phyloP scores from a whole-genome alignment of 2,329 filamentous ascomycete species.

The Spiromastix sp. region DNA sequence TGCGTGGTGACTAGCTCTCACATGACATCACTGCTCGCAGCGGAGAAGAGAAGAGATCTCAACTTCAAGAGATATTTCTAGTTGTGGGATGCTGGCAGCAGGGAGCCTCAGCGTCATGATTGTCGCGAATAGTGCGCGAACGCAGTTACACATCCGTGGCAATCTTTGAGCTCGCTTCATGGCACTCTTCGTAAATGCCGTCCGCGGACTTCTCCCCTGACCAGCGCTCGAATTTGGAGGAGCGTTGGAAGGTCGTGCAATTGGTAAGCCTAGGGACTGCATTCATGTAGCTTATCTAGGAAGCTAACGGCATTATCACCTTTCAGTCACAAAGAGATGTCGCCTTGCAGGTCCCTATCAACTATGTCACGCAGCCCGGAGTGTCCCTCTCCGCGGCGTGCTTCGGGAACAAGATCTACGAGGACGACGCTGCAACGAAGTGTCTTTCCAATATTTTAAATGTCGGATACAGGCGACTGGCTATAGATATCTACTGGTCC shows the following conservation, averaged over 20 bases:
- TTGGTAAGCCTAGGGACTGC: slow-evolving; percentile 27
- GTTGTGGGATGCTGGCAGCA: too few species aligned
- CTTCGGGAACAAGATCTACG: slow-evolving; percentile 45
- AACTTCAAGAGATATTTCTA: too few species aligned
- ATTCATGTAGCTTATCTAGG: too few species aligned
- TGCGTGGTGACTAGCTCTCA: too few species aligned
- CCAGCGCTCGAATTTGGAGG: slow-evolving; percentile 22
- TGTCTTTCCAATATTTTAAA: slow-evolving; percentile 56
- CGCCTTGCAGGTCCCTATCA: slow-evolving; percentile 49
- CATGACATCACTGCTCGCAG: too few species aligned
- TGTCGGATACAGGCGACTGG: slow-evolving; percentile 47
- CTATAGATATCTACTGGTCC: slow-evolving; percentile 57
- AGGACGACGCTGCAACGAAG: slow-evolving; percentile 38
- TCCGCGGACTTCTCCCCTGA: slow-evolving; percentile 31
- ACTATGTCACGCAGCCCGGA: slow-evolving; percentile 49
- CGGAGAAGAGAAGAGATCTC: too few species aligned
- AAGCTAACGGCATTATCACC: too few species aligned
- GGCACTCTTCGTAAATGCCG: slow-evolving; percentile 35
- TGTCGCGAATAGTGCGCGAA: too few species aligned
- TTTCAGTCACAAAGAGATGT: slow-evolving; percentile 52
- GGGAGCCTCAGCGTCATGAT: too few species aligned
- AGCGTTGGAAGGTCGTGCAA: slow-evolving; percentile 30
- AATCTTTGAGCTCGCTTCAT: too few species aligned
- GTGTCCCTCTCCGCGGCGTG: slow-evolving; percentile 50
- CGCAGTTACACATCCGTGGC: too few species aligned